Evolutionary conservation across 257 asterid genomes (phyloP), one percentile per base, ranked within the genome.

Genomic region (Rhazya stricta): DNA sequence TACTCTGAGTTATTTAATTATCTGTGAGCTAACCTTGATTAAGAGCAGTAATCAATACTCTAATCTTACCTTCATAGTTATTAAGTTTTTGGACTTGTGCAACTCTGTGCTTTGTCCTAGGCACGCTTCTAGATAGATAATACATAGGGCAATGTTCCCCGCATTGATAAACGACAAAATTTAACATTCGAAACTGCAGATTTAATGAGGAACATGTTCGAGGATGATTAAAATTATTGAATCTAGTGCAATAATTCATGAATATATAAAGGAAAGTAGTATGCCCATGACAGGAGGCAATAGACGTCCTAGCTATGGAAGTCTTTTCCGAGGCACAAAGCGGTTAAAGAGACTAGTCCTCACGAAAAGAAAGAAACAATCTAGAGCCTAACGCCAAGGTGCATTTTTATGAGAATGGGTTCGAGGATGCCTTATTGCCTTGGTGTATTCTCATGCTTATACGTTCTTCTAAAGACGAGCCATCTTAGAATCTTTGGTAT

Each of bases 101-200:
- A 60, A 61, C 74, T 50, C 29, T 71, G 74, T 34, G 83, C 76
- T 58, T 51, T 76, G 73, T 76, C 77, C 56, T 32, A 41, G 51
- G 80, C 82, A 72, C 53, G 74, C 78, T 77, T 66, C 51, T 72
- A 41, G 51, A 51, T 27, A 63, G 36, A 56, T 37, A 10, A 54
- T 29, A 39, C 69, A 67, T 6, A 74, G 63, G 65, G 53, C 77
- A 68, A 73, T 83, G 77, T 70, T 43, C 54, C 67, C 54, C 1
- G 32, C 53, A 8, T 37, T 65, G 53, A 53, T 39, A 79, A 53
- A 80, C 78, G 84, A 83, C 86, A 80, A 83, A 37, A 77, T 51
- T 82, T 70, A 74, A 79, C 84, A 74, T 77, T 77, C 76, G 65
- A 79, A 74, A 45, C 21, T 41, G 53, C n/a, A 8, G 25, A 69